phyloP scores from a whole-genome alignment of 805 yeast species.

The Ogataea nonfermentans region DNA sequence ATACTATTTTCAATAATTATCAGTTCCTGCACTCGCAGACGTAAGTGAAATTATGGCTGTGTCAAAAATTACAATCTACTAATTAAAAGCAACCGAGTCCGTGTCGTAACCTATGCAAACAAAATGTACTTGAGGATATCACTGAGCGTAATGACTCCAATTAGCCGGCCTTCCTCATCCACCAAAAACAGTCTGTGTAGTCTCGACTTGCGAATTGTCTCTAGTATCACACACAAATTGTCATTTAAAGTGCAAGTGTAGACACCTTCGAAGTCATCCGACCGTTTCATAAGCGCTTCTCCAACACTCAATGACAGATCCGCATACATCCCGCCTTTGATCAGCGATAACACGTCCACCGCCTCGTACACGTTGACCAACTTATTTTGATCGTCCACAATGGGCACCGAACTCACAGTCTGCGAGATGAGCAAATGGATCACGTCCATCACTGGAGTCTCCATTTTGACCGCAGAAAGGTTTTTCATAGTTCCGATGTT shows the following conservation, averaged over 20 bases:
- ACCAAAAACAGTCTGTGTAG: conserved; percentile 91
- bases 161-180: conserved; percentile 71
- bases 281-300: conserved; percentile 88
- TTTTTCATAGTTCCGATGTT: conserved; percentile 54
- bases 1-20: conserved; percentile 1
- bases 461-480: conserved; percentile 81
- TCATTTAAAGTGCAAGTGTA: conserved; percentile 91
- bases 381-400: conserved; percentile 65
- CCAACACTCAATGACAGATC: conserved; percentile 91
- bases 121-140: conserved; percentile 85
- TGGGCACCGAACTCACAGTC: conserved; percentile 91
- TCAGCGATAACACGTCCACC: conserved; percentile 86
- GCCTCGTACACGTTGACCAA: conserved; percentile 93
- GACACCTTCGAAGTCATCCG: conserved; percentile 97
- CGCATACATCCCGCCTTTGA: conserved; percentile 91
- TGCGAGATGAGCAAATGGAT: conserved; percentile 75
- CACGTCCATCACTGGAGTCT: conserved; percentile 90
- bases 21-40: neutral
- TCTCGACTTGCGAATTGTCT: conserved; percentile 86
- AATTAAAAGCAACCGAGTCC: neutral
- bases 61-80: neutral
- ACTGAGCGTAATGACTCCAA: conserved; percentile 86
- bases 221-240: conserved; percentile 83
- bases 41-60: conserved; percentile 5
- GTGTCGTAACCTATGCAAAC: conserved; percentile 40